Percentiles rank a stretch among this genome's conserved stretches.
These are phyloP conservation scores for Neurospora sublineolata DNA, from an alignment of 495 filamentous ascomycete species.

Conservation along the genomic window DNA sequence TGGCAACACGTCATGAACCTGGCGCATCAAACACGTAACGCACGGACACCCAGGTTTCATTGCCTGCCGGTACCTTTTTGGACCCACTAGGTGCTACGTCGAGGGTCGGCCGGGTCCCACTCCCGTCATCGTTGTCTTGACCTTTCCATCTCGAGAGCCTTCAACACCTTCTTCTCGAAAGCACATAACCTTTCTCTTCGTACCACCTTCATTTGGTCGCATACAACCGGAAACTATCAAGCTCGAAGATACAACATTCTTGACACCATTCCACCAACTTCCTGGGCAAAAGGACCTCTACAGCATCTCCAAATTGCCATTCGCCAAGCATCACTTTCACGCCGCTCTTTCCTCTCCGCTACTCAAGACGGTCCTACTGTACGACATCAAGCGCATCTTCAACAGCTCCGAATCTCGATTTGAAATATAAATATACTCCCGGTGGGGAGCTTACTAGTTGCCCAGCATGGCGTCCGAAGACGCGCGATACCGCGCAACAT, in stretches of 20 bases:
- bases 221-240: neutral
- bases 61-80: neutral
- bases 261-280: neutral
- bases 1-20: neutral
- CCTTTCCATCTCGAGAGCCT: neutral
- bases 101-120: neutral
- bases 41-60: neutral
- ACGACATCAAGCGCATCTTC: neutral
- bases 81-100: neutral
- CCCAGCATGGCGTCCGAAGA: slow-evolving; percentile 56
- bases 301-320: neutral
- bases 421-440: neutral
- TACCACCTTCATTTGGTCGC: neutral
- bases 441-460: neutral
- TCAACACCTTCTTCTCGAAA: neutral
- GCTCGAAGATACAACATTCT: neutral
- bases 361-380: neutral
- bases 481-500: slow-evolving; percentile 78
- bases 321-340: neutral
- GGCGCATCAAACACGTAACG: neutral
- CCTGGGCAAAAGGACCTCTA: neutral
- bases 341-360: neutral
- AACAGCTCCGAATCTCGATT: neutral
- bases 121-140: neutral
- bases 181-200: neutral